A percentile compares a stretch with the other conserved stretches of the same genome.
Conservation (phyloP, 2,329 filamentous ascomycete genomes). For the Lecanicillium sp. region DNA sequence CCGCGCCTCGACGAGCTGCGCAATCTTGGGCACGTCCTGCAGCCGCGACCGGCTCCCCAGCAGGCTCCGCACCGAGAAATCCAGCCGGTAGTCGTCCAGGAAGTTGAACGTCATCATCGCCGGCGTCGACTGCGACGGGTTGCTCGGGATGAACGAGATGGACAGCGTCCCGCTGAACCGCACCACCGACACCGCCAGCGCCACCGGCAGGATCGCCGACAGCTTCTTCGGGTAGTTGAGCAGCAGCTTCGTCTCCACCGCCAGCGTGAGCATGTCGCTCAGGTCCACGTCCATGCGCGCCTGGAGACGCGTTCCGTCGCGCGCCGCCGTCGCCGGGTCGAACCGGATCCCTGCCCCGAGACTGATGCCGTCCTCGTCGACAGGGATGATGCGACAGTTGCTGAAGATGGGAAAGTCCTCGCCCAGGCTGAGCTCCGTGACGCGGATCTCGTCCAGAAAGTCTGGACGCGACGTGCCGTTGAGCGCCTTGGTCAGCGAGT, state of each 20-base stretch:
- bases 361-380: conserved; percentile 68
- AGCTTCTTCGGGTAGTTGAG: conserved; percentile 91
- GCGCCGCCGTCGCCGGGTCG: conserved; percentile 45
- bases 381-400: conserved; percentile 92
- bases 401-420: conserved; percentile 99
- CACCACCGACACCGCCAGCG: conserved; percentile 83
- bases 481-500: conserved; percentile 74
- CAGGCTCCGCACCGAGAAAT: conserved; percentile 74
- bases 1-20: conserved; percentile 72
- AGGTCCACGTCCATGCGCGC: conserved; percentile 96
- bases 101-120: conserved; percentile 96
- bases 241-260: conserved; percentile 86
- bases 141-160: conserved; percentile 83
- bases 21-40: conserved; percentile 84
- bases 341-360: conserved; percentile 47
- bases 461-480: conserved; percentile 84
- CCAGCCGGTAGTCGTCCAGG: conserved; percentile 77
- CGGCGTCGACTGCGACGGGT: conserved; percentile 60
- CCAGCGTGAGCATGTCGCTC: conserved; percentile 91
- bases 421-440: conserved; percentile 88
- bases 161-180: conserved; percentile 92
- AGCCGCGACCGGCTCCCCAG: conserved; percentile 73
- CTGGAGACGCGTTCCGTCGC: conserved; percentile 71
- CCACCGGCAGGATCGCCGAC: conserved; percentile 85
- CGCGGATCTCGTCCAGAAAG: conserved; percentile 87